Base-by-base conservation (phyloP, 768 basidiomycete species). In the Russula foetens region DNA sequence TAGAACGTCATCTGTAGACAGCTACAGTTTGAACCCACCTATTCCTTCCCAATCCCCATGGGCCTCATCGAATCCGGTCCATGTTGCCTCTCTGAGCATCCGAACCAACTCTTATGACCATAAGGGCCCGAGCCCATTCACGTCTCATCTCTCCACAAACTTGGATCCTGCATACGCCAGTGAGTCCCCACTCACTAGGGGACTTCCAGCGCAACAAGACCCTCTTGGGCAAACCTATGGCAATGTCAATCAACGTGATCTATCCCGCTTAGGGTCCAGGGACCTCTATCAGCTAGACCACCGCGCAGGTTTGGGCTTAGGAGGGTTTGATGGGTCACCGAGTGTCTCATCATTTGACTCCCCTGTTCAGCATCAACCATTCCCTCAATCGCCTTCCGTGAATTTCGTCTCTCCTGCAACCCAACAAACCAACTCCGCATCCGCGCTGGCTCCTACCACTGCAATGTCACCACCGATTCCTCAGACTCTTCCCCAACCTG, bases 181-280 rank as follows among this genome's bases (percentile, higher is more conserved):
- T 7, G 63, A 66, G 28, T 14, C 65, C 21, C 23, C 65, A 46
- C 59, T 56, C 24, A 11, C 41, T 38, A 47, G 63, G 46, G 51
- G 45, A 9, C 52, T 64, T 53, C 31, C 38, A 12, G 14, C 26
- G 15, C 63, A 64, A 48, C 59, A 66, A 43, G 65, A 66, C 28
- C 46, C 38, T 21, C 49, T 59, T 19, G 58, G 58, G 23, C 55
- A 50, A 29, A 43, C 39, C 29, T 63, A 51, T 50, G 39, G 50
- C 33, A 60, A 33, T 33, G 45, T 64, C 45, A 64, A 49, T 24
- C 65, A 66, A 39, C 65, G 57, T 23, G 65, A 66, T 47, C 53
- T 65, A 39, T 49, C 63, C 31, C 63, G 65, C 29, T 24, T 66
- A 26, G 65, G 63, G 11, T 23, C 65, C 19, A 59, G 63, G 28